Evolutionary conservation across 306 rosid species (phyloP), one percentile per base, ranked within the genome.

Genomic region (Prunus mira): DNA sequence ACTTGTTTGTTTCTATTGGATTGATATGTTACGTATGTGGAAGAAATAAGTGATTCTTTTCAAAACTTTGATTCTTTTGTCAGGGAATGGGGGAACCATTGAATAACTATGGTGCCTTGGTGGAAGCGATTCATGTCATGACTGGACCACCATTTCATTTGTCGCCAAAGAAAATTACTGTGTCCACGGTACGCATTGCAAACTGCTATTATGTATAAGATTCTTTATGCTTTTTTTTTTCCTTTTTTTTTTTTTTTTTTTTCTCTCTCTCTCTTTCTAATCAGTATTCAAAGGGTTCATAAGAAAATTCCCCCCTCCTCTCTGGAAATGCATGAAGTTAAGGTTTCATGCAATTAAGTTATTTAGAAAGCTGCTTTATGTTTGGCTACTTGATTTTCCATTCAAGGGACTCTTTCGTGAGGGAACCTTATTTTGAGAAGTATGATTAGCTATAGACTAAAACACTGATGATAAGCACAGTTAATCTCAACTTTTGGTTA

Each of bases 51-150:
- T 30, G 32, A 46, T 6, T 6, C 32, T 10, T 54, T 22, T 63
- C 25, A 30, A 27, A 5, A 22, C 43, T 22, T 32, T 30, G 65
- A 32, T 75, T 14, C 24, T 77, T 12, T 66, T 30, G 49, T 60
- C 82, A 91, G 98, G 98, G 98, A 76, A 95, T 95, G 98, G 98
- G 98, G 64, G 98, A 95, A 73, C 97, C 97, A 38, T 79, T 95
- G 68, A 92, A 95, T 81, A 95, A 95, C 82, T 95, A 92, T 56
- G 69, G 91, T 63, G 86, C 97, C 52, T 76, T 95, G 24, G 96
- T 92, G 62, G 97, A 95, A 82, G 90, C 97, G 46, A 69, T 95
- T 75, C 93, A 79, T 46, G 87, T 78, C 85, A 92, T 95, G 97
- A 90, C 88, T 62, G 89, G 91, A 46, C 78, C 78, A 1, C 98